A percentile compares a stretch with the other conserved stretches of the same genome.
These are phyloP conservation scores for Phytomonas francai DNA, from an alignment of 208 protist genomes.

Conservation along the genomic window DNA sequence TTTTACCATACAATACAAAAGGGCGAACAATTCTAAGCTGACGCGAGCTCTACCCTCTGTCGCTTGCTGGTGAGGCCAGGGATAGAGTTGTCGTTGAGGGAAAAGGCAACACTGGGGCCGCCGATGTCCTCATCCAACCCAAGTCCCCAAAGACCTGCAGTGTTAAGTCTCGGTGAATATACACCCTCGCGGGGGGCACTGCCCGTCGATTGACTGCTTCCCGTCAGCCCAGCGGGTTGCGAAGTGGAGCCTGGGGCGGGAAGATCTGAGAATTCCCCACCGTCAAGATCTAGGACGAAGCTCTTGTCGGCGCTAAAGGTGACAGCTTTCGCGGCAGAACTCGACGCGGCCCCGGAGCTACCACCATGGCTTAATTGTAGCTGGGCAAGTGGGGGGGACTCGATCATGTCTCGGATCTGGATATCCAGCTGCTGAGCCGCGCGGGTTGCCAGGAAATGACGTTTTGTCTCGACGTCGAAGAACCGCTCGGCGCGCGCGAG, in stretches of 20 bases:
- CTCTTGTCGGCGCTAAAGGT: slow-evolving; percentile 50
- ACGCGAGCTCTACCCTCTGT: too few species aligned
- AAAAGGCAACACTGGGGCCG: slow-evolving; percentile 41
- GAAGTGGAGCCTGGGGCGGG: background rate
- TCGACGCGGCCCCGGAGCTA: slow-evolving; percentile 10
- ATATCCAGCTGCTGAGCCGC: slow-evolving; percentile 30
- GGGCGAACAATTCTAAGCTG: too few species aligned
- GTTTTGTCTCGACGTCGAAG: slow-evolving; percentile 59
- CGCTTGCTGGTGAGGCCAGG: slow-evolving; percentile 8
- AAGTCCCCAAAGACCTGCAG: slow-evolving; percentile 13
- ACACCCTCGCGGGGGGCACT: slow-evolving; percentile 14
- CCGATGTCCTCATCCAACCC: slow-evolving; percentile 37
- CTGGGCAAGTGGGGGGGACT: slow-evolving; percentile 20
- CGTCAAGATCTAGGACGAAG: slow-evolving; percentile 37
- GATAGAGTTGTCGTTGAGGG: slow-evolving; percentile 26
- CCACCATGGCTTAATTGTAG: slow-evolving; percentile 13
- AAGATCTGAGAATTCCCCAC: slow-evolving; percentile 17
- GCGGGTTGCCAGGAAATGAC: slow-evolving; percentile 27
- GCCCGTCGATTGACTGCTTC: slow-evolving; percentile 16
- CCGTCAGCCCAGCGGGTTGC: background rate
- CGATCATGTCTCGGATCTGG: slow-evolving; percentile 36
- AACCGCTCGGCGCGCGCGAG: slow-evolving; percentile 34
- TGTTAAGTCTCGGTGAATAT: slow-evolving; percentile 7
- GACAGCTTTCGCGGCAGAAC: slow-evolving; percentile 23
- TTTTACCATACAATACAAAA: too few species aligned